Evolutionary conservation across 176 grass and related monocot species (phyloP), one percentile per base, ranked within the genome.

Genomic region (Oryza australiensis): DNA sequence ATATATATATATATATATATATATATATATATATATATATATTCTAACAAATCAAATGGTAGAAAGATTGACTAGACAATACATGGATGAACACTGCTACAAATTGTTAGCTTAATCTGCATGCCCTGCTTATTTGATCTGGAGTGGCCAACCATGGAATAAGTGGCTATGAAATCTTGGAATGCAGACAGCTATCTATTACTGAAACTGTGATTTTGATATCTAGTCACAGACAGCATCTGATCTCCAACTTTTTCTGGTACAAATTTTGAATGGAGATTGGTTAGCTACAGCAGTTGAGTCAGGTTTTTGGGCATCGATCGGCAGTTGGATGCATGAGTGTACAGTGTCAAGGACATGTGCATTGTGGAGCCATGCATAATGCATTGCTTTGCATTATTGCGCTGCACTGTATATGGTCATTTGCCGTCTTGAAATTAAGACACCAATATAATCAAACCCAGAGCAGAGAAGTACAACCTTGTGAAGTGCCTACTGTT

Each of bases 311-410:
- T 7, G 35, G 35, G 26, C 16, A 48, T 30, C 8, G 35, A 37
- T 15, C 55, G 35, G 12, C 28, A 8, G 69, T 73, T 72, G 48
- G 83, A 26, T 20, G 42, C 57, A 85, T 5, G 37, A 40, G 59
- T 66, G 68, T 26, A 37, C 9, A 48, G 66, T 72, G 55, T n/a
- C 13, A 37, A 86, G 57, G 83, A 1, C 84, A 74, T 80, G 77
- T 67, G 69, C 26, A 23, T 27, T 43, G 84, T 74, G 69, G 84
- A 73, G 76, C 55, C 67, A 71, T 53, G 49, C 49, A 37, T 37
- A 37, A 22, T 53, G 5, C 16, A 53, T 45, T 51, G 43, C 43
- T 74, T 60, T 72, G 60, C 70, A 80, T 80, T 74, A 74, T 86
- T 86, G 84, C 76, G 65, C 48, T 68, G 12, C 63, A 22, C 5